Percentiles rank a stretch among this genome's conserved stretches.
Evolutionary conservation across 2,329 filamentous ascomycete genomes (phyloP).

Genomic region (Neurospora crassa): DNA sequence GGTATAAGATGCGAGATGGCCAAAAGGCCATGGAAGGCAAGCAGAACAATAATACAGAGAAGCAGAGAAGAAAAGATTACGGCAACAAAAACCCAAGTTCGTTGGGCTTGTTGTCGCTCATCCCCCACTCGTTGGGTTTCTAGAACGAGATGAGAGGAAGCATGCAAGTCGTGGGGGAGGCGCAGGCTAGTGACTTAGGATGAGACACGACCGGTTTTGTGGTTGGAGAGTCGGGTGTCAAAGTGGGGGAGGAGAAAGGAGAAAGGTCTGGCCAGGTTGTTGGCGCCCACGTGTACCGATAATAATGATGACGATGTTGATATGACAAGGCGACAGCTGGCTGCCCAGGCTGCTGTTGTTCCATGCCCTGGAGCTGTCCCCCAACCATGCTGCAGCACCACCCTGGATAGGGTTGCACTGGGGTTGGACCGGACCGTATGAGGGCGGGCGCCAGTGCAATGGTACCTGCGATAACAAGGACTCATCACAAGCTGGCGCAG

Average conservation of each 20-base stretch:
- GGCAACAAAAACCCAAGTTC: not conserved
- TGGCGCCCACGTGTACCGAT: not conserved
- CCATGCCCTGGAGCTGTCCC: not conserved
- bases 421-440: not conserved
- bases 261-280: not conserved
- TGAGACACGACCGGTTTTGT: not conserved
- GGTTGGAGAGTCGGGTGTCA: not conserved
- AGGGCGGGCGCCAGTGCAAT: not conserved
- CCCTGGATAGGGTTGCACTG: not conserved
- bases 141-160: not conserved
- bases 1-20: not conserved
- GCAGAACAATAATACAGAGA: not conserved
- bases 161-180: not conserved
- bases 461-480: not conserved
- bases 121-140: not conserved
- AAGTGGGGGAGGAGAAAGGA: not conserved
- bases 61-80: not conserved
- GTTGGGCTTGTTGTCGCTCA: not conserved
- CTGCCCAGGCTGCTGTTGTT: not conserved
- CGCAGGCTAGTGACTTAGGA: not conserved
- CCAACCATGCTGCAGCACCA: not conserved
- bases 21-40: not conserved
- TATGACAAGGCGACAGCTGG: not conserved
- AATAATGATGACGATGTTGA: not conserved
- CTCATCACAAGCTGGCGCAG: not conserved